A percentile compares a stretch with the other conserved stretches of the same genome.
These are phyloP conservation scores for Centaurea solstitialis DNA, from an alignment of 129 eudicot species.

Conservation along the genomic window DNA sequence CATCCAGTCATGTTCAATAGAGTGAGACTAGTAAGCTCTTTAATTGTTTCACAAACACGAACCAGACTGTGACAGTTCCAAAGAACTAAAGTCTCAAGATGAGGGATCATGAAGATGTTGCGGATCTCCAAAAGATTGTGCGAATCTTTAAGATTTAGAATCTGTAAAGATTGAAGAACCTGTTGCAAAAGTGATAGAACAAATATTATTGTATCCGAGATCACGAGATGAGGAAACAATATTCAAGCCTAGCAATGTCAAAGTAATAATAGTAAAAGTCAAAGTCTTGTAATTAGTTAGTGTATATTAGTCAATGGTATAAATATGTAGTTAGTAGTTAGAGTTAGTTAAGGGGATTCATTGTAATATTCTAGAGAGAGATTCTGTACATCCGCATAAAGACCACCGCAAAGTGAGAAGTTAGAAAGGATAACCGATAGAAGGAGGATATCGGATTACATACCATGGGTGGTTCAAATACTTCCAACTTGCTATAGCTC, in stretches of 20 bases:
- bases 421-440: not conserved
- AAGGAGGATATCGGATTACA: not conserved
- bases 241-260: too few species aligned
- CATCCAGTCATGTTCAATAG: constrained; percentile 21
- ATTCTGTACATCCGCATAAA: not conserved
- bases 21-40: constrained; percentile 12
- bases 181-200: not conserved
- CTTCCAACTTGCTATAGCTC: constrained; percentile 28
- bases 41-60: constrained; percentile 29
- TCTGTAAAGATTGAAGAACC: constrained; percentile 21
- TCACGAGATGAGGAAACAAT: too few species aligned
- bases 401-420: not conserved
- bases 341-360: too few species aligned
- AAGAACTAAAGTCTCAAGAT: constrained; percentile 21
- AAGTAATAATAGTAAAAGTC: too few species aligned
- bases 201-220: too few species aligned
- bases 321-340: too few species aligned
- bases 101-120: constrained; percentile 20
- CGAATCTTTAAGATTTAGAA: constrained; percentile 35
- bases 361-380: too few species aligned
- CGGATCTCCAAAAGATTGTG: not conserved
- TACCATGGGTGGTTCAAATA: constrained; percentile 31
- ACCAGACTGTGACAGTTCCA: constrained; percentile 17
- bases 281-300: too few species aligned
- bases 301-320: too few species aligned